These are phyloP conservation scores for Melampsora abietis-canadensis DNA, from an alignment of 1,284 basidiomycete genomes.

Conservation along the genomic window DNA sequence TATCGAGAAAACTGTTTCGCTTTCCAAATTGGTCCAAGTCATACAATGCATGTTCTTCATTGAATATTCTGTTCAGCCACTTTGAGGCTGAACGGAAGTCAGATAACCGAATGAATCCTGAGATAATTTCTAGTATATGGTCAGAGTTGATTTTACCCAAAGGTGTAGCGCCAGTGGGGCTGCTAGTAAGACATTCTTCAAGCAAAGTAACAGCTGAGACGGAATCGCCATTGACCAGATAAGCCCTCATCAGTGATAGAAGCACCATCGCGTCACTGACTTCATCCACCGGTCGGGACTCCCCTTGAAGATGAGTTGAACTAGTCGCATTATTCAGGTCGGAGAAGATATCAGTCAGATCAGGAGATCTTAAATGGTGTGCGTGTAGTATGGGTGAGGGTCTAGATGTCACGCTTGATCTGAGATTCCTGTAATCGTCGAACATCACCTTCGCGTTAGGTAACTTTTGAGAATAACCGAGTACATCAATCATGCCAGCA, in stretches of 20 bases:
- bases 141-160: conserved; percentile 12
- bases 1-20: conserved; percentile 30
- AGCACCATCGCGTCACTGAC: conserved; percentile 21
- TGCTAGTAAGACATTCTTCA: conserved; percentile 16
- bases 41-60: conserved; percentile 35
- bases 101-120: conserved; percentile 28
- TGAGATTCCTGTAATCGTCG: conserved; percentile 27
- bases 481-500: conserved; percentile 16
- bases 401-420: background rate
- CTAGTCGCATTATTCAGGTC: background rate
- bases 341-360: background rate
- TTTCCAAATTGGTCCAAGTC: conserved; percentile 25
- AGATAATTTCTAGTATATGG: conserved; percentile 38
- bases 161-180: background rate
- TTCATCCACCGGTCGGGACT: conserved; percentile 21
- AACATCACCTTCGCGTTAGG: conserved; percentile 19
- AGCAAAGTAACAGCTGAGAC: conserved; percentile 34
- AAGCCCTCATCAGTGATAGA: conserved; percentile 27
- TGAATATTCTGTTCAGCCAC: conserved; percentile 39
- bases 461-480: conserved; percentile 20
- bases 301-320: background rate
- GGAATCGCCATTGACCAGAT: conserved; percentile 29
- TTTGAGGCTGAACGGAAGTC: conserved; percentile 36
- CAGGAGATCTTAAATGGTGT: conserved; percentile 15
- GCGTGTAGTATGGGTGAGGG: background rate